Conservation (phyloP, 2,329 filamentous ascomycete species). For the Lachnellula subtilissima region DNA sequence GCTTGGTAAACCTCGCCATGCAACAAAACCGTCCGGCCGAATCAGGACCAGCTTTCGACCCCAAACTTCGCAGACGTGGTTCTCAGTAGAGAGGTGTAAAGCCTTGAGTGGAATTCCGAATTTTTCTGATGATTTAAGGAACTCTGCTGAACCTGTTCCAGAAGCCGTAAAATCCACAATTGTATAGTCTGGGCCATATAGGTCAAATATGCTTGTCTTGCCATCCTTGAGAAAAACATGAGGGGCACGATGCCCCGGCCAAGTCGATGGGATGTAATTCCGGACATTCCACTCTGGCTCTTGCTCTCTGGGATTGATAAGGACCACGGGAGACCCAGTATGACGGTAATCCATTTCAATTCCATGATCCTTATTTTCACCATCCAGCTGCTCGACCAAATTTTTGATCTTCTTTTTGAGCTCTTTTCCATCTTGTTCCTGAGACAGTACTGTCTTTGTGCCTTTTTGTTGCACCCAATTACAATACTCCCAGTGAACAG, state of each 20-base stretch:
- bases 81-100: neutral
- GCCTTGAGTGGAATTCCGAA: neutral
- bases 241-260: conserved; percentile 6
- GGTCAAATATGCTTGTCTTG: conserved; percentile 7
- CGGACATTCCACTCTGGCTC: neutral
- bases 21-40: neutral
- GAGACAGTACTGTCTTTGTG: too few relatives aligned
- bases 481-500: too few relatives aligned
- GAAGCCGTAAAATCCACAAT: neutral
- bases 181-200: neutral
- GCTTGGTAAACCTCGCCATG: neutral
- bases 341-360: neutral
- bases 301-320: neutral
- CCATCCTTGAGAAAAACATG: conserved; percentile 7
- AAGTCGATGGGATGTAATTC: conserved; percentile 5
- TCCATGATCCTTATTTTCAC: neutral
- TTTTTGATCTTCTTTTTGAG: too few relatives aligned
- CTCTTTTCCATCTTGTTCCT: too few relatives aligned
- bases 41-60: neutral
- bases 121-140: neutral
- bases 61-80: neutral
- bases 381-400: neutral
- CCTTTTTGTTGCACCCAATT: too few relatives aligned
- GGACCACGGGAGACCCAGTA: neutral
- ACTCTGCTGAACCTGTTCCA: neutral